Evolutionary conservation across 768 basidiomycete species (phyloP).

Genomic region (Agaricus bisporus): DNA sequence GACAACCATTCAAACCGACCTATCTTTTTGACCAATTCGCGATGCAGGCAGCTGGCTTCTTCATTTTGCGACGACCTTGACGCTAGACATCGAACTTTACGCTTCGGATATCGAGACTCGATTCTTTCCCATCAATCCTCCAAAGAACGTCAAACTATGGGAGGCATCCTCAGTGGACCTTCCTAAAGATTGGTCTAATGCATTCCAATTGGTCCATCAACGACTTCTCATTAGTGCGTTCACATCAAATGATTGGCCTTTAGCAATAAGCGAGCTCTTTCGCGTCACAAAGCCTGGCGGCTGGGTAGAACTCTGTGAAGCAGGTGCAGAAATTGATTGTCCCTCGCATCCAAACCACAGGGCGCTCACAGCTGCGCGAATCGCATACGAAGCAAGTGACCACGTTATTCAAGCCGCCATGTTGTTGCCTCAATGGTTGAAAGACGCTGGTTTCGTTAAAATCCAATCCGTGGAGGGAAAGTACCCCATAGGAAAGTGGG

Average conservation of each 20-base stretch:
- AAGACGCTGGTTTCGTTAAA: neutral
- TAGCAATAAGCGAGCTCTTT: slow-evolving; percentile 5
- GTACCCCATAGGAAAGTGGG: slow-evolving; percentile 12
- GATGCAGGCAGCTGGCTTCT: slow-evolving; percentile 17
- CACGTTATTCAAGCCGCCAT: slow-evolving; percentile 9
- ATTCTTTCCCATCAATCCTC: slow-evolving; percentile 15
- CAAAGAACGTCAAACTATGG: slow-evolving; percentile 8
- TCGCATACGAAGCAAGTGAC: slow-evolving; percentile 5
- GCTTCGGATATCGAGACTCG: slow-evolving; percentile 17
- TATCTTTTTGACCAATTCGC: neutral
- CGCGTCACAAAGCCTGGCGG: slow-evolving; percentile 10
- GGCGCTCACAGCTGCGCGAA: neutral
- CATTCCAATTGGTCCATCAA: slow-evolving; percentile 10
- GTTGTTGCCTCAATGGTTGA: slow-evolving; percentile 12
- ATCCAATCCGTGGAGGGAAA: slow-evolving; percentile 6
- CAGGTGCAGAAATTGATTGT: slow-evolving; percentile 6
- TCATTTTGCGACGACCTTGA: slow-evolving; percentile 10
- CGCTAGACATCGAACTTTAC: slow-evolving; percentile 11
- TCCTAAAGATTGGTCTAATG: slow-evolving; percentile 7
- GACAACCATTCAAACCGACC: too few relatives aligned
- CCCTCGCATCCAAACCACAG: slow-evolving; percentile 8
- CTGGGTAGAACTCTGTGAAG: slow-evolving; percentile 11
- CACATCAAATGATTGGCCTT: slow-evolving; percentile 9
- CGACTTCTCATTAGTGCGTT: slow-evolving; percentile 9
- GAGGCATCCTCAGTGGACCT: slow-evolving; percentile 4